Base-by-base conservation (phyloP, 257 asterid species). In the Coffea canephora region DNA sequence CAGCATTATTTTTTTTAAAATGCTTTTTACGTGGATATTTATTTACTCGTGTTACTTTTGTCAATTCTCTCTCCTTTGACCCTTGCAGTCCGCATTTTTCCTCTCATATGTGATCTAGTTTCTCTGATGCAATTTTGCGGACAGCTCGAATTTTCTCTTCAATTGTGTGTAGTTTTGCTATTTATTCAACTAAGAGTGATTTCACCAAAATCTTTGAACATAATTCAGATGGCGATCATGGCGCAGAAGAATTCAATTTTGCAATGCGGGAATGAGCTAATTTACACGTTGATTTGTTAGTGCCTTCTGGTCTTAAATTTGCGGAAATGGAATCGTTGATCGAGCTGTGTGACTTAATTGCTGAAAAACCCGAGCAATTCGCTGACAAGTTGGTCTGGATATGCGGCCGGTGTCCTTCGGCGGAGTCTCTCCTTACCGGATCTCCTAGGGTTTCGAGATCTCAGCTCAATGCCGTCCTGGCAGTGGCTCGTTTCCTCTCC, bases 361-460 rank as follows among this genome's bases (percentile, higher is more conserved):
- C 90, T 45, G 85, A 89, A 67, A 86, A 86, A 31, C 97, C 98
- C 36, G 23, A 80, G 77, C 91, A 88, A 79, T 96, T 91, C 81
- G 73, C 83, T 1, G 92, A 90, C 8, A 94, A 96, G 81, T 85
- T 96, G 71, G 86, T 85, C 34, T 92, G 98, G 98, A 90, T 96
- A 80, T 96, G 97, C 88, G 87, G 90, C 85, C 92, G 99, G 59
- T 96, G 99, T 73, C 99, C 98, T 80, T 85, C 94, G 83, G 84
- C 91, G 59, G 96, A 95, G 87, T 78, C 83, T 36, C 82, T 94
- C 55, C 84, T 94, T 16, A 72, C 77, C 59, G 96, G 95, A 92
- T 91, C 97, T 86, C 92, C 97, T 31, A 87, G 89, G 84, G 90
- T 96, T 78, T 87, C 98, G 52, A 87, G 95, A 90, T 88, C 96